Conservation (phyloP, 768 basidiomycete genomes). For the Lactifluus volemus region DNA sequence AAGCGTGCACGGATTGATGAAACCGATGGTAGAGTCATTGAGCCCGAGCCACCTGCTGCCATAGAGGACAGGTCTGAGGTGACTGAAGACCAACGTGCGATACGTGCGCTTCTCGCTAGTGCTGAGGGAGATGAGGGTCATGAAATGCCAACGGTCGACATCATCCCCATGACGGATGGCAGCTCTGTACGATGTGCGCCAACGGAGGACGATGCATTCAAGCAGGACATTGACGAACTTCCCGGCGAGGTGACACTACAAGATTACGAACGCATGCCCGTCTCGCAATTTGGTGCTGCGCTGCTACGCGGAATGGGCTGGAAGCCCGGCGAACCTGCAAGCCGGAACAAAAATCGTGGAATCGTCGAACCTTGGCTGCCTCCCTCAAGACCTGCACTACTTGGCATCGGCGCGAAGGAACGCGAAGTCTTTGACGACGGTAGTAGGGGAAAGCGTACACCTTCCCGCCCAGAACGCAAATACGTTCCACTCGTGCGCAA, state of each 20-base stretch:
- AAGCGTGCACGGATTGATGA: constrained; percentile 26
- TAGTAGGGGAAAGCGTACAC: constrained; percentile 36
- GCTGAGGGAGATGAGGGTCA: constrained; percentile 34
- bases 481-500: constrained; percentile 79
- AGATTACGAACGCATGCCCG: constrained; percentile 86
- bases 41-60: constrained; percentile 25
- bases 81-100: constrained; percentile 71
- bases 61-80: constrained; percentile 33
- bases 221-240: constrained; percentile 73
- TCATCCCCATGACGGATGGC: constrained; percentile 41
- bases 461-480: constrained; percentile 53
- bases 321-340: constrained; percentile 73
- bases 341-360: constrained; percentile 42
- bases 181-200: constrained; percentile 27
- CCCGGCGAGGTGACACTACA: constrained; percentile 69
- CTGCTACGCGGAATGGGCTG: constrained; percentile 95
- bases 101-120: constrained; percentile 68
- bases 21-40: constrained; percentile 21
- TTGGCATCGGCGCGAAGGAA: constrained; percentile 94
- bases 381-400: constrained; percentile 66
- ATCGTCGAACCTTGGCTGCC: constrained; percentile 77
- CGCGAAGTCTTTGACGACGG: constrained; percentile 65
- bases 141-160: constrained; percentile 37
- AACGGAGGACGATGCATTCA: constrained; percentile 78
- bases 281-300: constrained; percentile 89